Base-by-base conservation (phyloP, 768 basidiomycete species). In the Mycena leptocephala region DNA sequence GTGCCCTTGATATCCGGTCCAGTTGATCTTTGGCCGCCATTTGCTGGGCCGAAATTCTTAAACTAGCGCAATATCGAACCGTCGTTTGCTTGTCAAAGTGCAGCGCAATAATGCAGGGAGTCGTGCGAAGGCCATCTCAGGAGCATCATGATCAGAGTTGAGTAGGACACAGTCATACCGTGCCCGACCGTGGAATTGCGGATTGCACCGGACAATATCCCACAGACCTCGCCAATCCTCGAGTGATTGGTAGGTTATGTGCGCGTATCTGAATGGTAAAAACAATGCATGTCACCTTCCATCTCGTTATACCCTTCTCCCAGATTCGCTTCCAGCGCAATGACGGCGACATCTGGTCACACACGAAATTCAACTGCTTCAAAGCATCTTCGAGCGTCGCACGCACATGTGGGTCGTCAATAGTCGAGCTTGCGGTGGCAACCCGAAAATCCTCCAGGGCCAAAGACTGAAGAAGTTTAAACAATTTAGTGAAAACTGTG, bases 191-290 rank as follows among this genome's bases (percentile, higher is more conserved):
- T 69, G 58, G 51, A 78, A 76, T 32, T 7, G 22, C 20, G 68
- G 55, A 24, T 65, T 78, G 55, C 77, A 75, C 5, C 78, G 64
- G 11, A 79, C 24, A 22, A 78, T 79, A 30, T 79, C 78, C 11
- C 73, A 63, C 20, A 56, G 68, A 37, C 33, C 63, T 13, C 61
- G 32, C 77, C 77, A 78, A 41, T 79, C 74, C 30, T 79, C 71
- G 33, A 74, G 43, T 11, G 78, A 79, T 13, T 74, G 71, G 39
- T 78, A 78, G 5, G 46, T 51, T 14, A 75, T 22, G 33, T 79
- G 62, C 11, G 67, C 48, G 41, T 59, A 67, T 63, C 66, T 66
- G 59, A 61, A 61, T 4, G 59, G 59, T 14, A 39, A 62, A 62
- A 39, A 41, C 61, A 41, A 62, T 41, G 24, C 61, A 37, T 26